A percentile compares a stretch with the other conserved stretches of the same genome.
phyloP scores from a whole-genome alignment of 129 eudicot species.

The Escallonia herrerae region DNA sequence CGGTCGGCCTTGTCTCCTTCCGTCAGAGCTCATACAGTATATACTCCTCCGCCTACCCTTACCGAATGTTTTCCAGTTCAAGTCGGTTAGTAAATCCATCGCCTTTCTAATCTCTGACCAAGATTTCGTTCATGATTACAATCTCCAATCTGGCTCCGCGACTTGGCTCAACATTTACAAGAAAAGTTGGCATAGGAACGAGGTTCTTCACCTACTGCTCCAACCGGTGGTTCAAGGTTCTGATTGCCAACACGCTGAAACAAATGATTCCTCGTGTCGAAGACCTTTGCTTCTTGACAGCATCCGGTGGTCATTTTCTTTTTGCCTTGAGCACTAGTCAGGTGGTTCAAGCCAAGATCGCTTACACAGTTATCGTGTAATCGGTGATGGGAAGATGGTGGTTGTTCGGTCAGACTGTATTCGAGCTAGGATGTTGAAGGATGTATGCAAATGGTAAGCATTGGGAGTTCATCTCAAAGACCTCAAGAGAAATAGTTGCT shows the following conservation, averaged over 20 bases:
- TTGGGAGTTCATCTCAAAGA: slow-evolving; percentile 43
- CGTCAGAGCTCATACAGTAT: slow-evolving; percentile 61
- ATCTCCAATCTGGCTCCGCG: slow-evolving; percentile 34
- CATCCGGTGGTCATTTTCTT: slow-evolving; percentile 48
- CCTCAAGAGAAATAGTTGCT: slow-evolving; percentile 33
- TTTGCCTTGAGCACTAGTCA: slow-evolving; percentile 52
- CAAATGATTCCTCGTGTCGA: slow-evolving; percentile 50
- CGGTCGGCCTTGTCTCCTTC: slow-evolving; percentile 54
- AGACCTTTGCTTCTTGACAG: slow-evolving; percentile 54
- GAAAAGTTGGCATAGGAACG: slow-evolving; percentile 60
- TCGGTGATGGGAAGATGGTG: slow-evolving; percentile 39
- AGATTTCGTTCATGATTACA: slow-evolving; percentile 39
- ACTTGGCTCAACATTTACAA: slow-evolving; percentile 57
- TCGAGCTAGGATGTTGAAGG: slow-evolving; percentile 31
- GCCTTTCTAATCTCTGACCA: slow-evolving; percentile 37
- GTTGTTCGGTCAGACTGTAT: neutral
- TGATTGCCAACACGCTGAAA: slow-evolving; percentile 36
- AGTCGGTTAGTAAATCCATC: slow-evolving; percentile 42
- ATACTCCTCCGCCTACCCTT: slow-evolving; percentile 40
- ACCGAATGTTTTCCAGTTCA: slow-evolving; percentile 39
- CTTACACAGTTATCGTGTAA: slow-evolving; percentile 31
- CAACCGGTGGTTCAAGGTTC: slow-evolving; percentile 50
- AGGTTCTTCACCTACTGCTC: slow-evolving; percentile 32
- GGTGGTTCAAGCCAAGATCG: slow-evolving; percentile 43
- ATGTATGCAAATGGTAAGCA: slow-evolving; percentile 38